Percentiles rank a stretch among this genome's conserved stretches.
Evolutionary conservation across 169 alveolate species (phyloP).

Genomic region (Cryptosporidium tyzzeri): DNA sequence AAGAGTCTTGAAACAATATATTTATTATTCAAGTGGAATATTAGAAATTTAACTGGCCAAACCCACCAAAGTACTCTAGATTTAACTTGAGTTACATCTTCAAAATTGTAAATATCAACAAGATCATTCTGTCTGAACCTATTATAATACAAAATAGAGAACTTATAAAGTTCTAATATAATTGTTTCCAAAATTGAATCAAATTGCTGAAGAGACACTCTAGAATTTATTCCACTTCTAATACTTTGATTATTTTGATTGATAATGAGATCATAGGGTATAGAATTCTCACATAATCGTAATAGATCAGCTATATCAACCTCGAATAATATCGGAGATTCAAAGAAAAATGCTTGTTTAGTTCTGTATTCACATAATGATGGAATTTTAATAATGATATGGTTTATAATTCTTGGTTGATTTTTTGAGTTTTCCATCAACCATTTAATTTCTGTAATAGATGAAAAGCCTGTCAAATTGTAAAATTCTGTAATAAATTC

Average conservation of each 20-base stretch:
- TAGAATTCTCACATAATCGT: slow-evolving; percentile 12
- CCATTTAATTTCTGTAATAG: slow-evolving; percentile 67
- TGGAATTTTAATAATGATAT: slow-evolving; percentile 19
- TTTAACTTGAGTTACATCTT: slow-evolving; percentile 22
- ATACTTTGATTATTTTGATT: neutral
- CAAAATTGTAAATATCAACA: slow-evolving; percentile 48
- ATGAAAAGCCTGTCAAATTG: slow-evolving; percentile 63
- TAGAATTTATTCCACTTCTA: neutral
- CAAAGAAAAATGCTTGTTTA: slow-evolving; percentile 55
- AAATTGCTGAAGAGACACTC: slow-evolving; percentile 21
- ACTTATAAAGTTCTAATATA: slow-evolving; percentile 23
- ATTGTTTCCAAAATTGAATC: slow-evolving; percentile 46
- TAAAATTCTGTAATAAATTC: slow-evolving; percentile 50
- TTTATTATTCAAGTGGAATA: slow-evolving; percentile 53
- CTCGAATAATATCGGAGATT: slow-evolving; percentile 70
- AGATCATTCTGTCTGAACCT: slow-evolving; percentile 46
- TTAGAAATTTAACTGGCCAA: slow-evolving; percentile 58
- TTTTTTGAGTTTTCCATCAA: slow-evolving; percentile 10
- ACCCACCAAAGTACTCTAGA: slow-evolving; percentile 75
- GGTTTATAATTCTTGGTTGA: neutral
- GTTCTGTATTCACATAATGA: slow-evolving; percentile 49
- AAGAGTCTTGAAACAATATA: slow-evolving; percentile 40
- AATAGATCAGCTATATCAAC: slow-evolving; percentile 40
- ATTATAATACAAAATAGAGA: slow-evolving; percentile 36
- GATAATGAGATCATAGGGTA: neutral